Conservation (phyloP, 768 basidiomycete genomes). For the Ramaria rubella region DNA sequence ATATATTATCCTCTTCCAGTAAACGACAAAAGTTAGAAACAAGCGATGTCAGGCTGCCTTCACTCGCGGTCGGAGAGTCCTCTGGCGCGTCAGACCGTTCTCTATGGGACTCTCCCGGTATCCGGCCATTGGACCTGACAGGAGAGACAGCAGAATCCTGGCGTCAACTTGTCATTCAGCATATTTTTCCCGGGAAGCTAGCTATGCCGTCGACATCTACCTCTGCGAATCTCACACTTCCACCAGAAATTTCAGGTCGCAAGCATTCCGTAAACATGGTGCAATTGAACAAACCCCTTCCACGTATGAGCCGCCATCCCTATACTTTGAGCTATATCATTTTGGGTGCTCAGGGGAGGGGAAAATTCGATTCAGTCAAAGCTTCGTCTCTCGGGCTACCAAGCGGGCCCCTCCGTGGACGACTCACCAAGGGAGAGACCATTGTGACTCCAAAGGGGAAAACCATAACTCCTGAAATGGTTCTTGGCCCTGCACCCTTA, state of each 20-base stretch:
- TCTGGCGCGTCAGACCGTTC: neutral
- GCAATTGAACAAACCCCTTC: slow-evolving; percentile 3
- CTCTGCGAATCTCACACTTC: too few species aligned
- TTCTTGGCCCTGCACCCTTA: slow-evolving; percentile 14
- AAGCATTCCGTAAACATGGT: neutral
- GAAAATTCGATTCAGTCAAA: slow-evolving; percentile 66
- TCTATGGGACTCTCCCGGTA: slow-evolving; percentile 15
- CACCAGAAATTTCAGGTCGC: neutral
- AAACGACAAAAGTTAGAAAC: neutral
- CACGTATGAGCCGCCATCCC: neutral
- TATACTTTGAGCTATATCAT: slow-evolving; percentile 27
- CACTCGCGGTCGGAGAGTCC: neutral
- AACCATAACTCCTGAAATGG: slow-evolving; percentile 22
- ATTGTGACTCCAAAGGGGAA: slow-evolving; percentile 46
- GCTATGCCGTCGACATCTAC: too few species aligned
- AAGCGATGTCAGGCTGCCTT: neutral
- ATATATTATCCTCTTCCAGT: neutral
- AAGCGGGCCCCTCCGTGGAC: slow-evolving; percentile 48
- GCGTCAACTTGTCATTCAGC: slow-evolving; percentile 42
- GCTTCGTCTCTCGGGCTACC: slow-evolving; percentile 61
- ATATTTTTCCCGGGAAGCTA: slow-evolving; percentile 51
- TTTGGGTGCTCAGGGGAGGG: slow-evolving; percentile 39
- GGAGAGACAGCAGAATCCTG: slow-evolving; percentile 49
- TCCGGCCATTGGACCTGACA: slow-evolving; percentile 28
- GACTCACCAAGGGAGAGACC: slow-evolving; percentile 56